phyloP scores from a whole-genome alignment of 2,329 filamentous ascomycete genomes.

The Hypoxylon sp. region DNA sequence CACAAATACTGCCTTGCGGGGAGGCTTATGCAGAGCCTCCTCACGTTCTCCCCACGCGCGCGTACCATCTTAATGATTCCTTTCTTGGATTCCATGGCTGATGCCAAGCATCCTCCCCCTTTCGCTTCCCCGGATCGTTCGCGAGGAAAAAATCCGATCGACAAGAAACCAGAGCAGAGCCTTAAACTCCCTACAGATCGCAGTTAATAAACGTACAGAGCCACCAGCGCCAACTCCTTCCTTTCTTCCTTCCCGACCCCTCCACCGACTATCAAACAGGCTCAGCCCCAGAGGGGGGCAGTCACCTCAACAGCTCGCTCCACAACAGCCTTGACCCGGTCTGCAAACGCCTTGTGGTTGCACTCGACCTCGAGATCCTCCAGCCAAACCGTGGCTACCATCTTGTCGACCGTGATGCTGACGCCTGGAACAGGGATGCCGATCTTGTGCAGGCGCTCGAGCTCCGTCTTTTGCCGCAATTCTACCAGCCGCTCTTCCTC shows the following conservation, averaged over 20 bases:
- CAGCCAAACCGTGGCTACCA: conserved; percentile 89
- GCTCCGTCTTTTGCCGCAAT: conserved; percentile 72
- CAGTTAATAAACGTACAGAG: neutral
- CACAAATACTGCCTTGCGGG: neutral
- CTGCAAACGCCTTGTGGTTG: conserved; percentile 78
- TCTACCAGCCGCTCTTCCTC: conserved; percentile 60
- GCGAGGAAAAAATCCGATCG: neutral
- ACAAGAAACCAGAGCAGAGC: neutral
- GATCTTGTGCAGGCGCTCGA: conserved; percentile 81
- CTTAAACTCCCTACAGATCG: neutral
- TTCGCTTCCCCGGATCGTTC: neutral
- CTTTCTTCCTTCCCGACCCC: neutral
- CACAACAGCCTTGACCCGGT: conserved; percentile 88
- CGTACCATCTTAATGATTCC: neutral
- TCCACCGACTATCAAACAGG: conserved; percentile 1
- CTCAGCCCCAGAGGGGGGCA: conserved; percentile 75
- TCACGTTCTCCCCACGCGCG: neutral
- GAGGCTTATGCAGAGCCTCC: neutral
- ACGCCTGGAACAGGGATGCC: conserved; percentile 93
- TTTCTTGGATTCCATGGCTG: neutral
- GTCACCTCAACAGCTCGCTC: conserved; percentile 91
- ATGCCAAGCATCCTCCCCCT: neutral
- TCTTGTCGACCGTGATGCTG: conserved; percentile 87
- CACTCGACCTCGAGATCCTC: conserved; percentile 94
- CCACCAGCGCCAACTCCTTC: neutral